Conservation (phyloP, 768 basidiomycete genomes). For the Rhodocollybia butyracea region DNA sequence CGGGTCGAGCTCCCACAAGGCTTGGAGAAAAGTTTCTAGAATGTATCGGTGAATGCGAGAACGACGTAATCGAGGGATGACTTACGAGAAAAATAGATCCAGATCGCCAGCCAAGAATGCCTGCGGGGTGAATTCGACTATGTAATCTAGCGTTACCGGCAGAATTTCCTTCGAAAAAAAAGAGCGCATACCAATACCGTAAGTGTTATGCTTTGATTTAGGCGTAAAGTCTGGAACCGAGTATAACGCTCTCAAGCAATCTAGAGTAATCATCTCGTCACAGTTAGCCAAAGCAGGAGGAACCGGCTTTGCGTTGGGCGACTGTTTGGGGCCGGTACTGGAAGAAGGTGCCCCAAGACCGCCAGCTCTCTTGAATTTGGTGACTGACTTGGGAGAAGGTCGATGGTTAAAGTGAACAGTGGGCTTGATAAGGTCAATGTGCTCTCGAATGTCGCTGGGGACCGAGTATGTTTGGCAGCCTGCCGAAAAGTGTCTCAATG, state of each 20-base stretch:
- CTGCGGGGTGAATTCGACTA: slow-evolving; percentile 41
- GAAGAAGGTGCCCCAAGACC: slow-evolving; percentile 17
- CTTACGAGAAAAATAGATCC: slow-evolving; percentile 17
- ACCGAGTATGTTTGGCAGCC: slow-evolving; percentile 40
- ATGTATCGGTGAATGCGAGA: not conserved
- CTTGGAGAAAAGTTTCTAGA: slow-evolving; percentile 30
- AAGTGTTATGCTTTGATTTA: slow-evolving; percentile 28
- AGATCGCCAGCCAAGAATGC: slow-evolving; percentile 32
- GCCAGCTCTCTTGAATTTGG: slow-evolving; percentile 11
- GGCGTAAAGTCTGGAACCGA: slow-evolving; percentile 28
- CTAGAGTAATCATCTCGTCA: slow-evolving; percentile 34
- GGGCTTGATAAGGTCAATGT: slow-evolving; percentile 42
- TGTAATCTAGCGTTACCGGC: too few species aligned
- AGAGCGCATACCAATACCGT: slow-evolving; percentile 31
- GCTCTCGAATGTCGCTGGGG: slow-evolving; percentile 31
- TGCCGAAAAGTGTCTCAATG: not conserved
- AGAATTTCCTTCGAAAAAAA: too few species aligned
- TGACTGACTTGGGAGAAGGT: not conserved
- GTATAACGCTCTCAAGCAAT: slow-evolving; percentile 39
- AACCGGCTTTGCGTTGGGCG: slow-evolving; percentile 13
- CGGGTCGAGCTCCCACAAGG: slow-evolving; percentile 29
- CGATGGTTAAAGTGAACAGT: slow-evolving; percentile 38
- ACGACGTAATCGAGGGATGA: not conserved
- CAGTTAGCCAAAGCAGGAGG: slow-evolving; percentile 24
- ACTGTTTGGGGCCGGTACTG: slow-evolving; percentile 14